Conservation (phyloP, 257 asterid species). For the Solanum piurae region DNA sequence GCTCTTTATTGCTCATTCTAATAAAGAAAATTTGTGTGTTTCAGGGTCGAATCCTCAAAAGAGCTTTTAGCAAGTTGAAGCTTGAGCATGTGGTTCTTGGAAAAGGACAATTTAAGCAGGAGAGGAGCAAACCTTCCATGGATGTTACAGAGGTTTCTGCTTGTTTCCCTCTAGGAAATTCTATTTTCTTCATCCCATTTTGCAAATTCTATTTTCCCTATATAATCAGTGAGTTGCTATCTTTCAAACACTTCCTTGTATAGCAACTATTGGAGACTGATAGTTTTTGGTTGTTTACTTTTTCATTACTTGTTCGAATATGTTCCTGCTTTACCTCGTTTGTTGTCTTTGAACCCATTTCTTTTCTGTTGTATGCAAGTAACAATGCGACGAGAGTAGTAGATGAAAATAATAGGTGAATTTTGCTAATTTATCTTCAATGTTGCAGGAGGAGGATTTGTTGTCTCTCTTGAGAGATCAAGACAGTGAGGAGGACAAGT, state of each 20-base stretch:
- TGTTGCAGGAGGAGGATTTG: slow-evolving; percentile 72
- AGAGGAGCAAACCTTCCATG: slow-evolving; percentile 35
- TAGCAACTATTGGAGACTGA: background rate
- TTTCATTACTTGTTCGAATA: background rate
- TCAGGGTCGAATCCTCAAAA: slow-evolving; percentile 86
- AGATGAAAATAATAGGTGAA: background rate
- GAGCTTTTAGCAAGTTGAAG: slow-evolving; percentile 93
- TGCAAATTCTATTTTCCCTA: background rate
- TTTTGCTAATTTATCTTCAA: background rate
- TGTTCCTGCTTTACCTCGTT: background rate
- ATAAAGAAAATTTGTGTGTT: background rate
- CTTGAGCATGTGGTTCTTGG: slow-evolving; percentile 97
- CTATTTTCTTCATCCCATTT: background rate
- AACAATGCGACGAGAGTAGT: background rate
- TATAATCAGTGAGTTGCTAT: background rate
- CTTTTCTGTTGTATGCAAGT: background rate
- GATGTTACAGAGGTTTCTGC: background rate
- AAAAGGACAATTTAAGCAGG: slow-evolving; percentile 90
- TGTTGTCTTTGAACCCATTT: background rate
- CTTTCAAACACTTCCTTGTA: background rate
- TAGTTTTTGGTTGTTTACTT: background rate
- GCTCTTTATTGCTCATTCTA: background rate
- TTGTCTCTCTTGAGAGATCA: slow-evolving; percentile 62
- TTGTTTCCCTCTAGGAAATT: background rate
- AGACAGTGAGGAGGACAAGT: slow-evolving; percentile 60